phyloP scores from a whole-genome alignment of 2,329 filamentous ascomycete genomes.

The Botrytis squamosa region DNA sequence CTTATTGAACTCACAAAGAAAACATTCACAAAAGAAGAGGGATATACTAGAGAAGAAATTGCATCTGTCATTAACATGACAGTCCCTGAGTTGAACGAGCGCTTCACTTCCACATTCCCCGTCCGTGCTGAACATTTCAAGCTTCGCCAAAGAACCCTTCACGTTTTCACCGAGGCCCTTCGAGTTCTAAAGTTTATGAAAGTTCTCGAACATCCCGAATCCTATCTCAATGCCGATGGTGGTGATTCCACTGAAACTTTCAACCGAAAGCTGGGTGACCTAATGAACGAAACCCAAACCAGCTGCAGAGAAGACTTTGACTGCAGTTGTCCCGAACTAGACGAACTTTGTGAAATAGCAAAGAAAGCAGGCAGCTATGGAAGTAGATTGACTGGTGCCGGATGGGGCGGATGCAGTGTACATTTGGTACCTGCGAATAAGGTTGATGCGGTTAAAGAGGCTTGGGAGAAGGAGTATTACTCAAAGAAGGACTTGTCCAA shows the following conservation, averaged over 20 bases:
- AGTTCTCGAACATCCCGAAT: conserved; percentile 60
- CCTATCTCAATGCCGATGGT: conserved; percentile 35
- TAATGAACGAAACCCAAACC: conserved; percentile 87
- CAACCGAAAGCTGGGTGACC: conserved; percentile 69
- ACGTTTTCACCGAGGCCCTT: conserved; percentile 87
- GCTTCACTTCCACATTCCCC: conserved; percentile 84
- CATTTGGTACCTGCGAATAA: conserved; percentile 85
- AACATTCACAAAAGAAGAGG: conserved; percentile 73
- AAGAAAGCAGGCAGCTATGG: conserved; percentile 77
- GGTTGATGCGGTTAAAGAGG: conserved; percentile 73
- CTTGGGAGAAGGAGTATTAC: conserved; percentile 82
- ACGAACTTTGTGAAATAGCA: conserved; percentile 80
- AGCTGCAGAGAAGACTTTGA: conserved; percentile 87
- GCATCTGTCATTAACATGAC: conserved; percentile 67
- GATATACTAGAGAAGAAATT: conserved; percentile 87
- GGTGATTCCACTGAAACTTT: conserved; percentile 53
- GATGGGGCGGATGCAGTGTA: conserved; percentile 95
- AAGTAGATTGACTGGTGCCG: conserved; percentile 84
- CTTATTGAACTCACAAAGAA: conserved; percentile 68
- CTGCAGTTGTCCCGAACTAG: conserved; percentile 90
- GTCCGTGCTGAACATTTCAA: conserved; percentile 85
- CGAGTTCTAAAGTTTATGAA: conserved; percentile 82
- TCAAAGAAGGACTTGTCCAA: conserved; percentile 60
- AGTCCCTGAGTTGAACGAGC: conserved; percentile 68
- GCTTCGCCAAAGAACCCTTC: conserved; percentile 80